A percentile compares a stretch with the other conserved stretches of the same genome.
Evolutionary conservation across 2,329 filamentous ascomycete genomes (phyloP).

Genomic region (Sporothrix brasiliensis): DNA sequence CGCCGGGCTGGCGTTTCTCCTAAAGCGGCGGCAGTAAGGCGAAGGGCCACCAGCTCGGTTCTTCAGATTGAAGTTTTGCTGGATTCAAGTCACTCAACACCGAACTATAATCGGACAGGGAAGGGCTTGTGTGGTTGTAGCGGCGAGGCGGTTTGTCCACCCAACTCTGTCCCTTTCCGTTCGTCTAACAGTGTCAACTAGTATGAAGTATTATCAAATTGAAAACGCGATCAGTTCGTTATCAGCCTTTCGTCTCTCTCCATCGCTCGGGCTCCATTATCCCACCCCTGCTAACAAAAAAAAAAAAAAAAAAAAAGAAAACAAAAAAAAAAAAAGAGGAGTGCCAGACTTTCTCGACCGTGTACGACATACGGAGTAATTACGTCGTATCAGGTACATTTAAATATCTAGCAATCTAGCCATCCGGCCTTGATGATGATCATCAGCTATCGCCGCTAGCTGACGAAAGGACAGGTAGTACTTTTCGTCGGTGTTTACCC

Average conservation of each 20-base stretch:
- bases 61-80: constrained; percentile 20
- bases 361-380: too few species aligned
- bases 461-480: neutral
- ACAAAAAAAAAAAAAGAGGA: neutral
- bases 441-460: neutral
- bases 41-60: neutral
- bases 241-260: neutral
- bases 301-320: neutral
- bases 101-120: neutral
- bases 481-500: neutral
- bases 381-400: neutral
- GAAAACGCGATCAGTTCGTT: neutral
- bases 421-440: neutral
- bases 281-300: neutral
- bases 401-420: neutral
- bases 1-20: constrained; percentile 5
- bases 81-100: constrained; percentile 24
- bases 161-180: constrained; percentile 19
- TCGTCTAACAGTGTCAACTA: neutral
- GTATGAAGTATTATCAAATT: neutral
- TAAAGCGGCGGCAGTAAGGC: constrained; percentile 27
- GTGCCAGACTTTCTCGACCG: neutral
- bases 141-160: neutral
- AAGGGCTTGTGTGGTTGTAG: neutral
- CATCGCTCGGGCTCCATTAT: neutral